phyloP scores from a whole-genome alignment of 257 asterid genomes.

The Nicotiana otophora region DNA sequence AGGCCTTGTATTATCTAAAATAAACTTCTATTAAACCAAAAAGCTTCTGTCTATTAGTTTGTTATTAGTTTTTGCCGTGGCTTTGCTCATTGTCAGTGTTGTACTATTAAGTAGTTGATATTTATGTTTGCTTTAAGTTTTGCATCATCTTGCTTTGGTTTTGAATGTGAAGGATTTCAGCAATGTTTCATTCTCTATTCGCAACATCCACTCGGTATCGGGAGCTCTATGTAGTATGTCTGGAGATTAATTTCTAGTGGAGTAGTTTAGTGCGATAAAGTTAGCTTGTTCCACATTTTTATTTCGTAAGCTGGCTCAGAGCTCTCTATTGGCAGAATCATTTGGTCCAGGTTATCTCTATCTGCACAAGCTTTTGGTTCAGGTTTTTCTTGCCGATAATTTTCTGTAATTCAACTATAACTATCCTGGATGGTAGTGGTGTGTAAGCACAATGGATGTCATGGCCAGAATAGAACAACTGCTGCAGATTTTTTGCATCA shows the following conservation, averaged over 20 bases:
- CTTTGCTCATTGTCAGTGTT: background rate
- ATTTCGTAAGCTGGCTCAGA: background rate
- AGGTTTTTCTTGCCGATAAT: too few relatives aligned
- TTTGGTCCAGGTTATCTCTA: too few relatives aligned
- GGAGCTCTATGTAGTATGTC: background rate
- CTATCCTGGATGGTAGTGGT: too few relatives aligned
- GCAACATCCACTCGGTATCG: background rate
- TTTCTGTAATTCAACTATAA: too few relatives aligned
- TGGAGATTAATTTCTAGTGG: background rate
- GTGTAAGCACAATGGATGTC: too few relatives aligned
- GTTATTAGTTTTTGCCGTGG: background rate
- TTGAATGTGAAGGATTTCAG: background rate
- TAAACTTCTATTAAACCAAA: slow-evolving; percentile 1
- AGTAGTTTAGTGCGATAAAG: background rate
- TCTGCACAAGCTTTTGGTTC: too few relatives aligned
- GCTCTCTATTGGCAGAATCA: background rate
- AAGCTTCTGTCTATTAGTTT: background rate
- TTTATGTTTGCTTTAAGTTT: background rate
- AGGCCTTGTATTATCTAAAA: slow-evolving; percentile 4
- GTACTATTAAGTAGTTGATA: slow-evolving; percentile 3
- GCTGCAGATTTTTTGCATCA: too few relatives aligned
- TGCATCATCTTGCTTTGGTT: background rate
- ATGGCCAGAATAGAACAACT: too few relatives aligned
- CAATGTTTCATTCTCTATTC: background rate
- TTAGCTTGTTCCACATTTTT: background rate